Conservation (phyloP, 108 stramenopile species). For the Poteriospumella lacustris region DNA sequence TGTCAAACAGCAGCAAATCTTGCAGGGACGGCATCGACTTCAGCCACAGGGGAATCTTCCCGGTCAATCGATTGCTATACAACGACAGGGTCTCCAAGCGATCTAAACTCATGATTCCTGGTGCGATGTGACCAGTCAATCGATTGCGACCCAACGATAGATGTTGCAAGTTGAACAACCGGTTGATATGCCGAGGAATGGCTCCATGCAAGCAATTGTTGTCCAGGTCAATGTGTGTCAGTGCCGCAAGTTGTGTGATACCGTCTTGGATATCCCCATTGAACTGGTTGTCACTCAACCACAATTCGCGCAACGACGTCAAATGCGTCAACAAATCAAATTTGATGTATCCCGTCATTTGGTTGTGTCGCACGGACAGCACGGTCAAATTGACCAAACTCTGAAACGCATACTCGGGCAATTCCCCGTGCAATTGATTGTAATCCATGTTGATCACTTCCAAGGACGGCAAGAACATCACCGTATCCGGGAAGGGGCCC, state of each 20-base stretch:
- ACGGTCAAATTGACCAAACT: not conserved
- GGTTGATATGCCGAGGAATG: not conserved
- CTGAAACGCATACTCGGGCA: constrained; percentile 10
- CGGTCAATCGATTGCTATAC: not conserved
- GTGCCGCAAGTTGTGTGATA: not conserved
- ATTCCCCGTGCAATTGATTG: not conserved
- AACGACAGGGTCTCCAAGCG: not conserved
- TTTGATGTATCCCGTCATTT: not conserved
- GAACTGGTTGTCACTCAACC: not conserved
- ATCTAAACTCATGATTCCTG: not conserved
- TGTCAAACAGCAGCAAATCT: not conserved
- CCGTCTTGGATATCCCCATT: not conserved
- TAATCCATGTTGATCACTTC: not conserved
- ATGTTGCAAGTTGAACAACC: not conserved
- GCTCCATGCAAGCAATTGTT: not conserved
- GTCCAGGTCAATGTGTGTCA: not conserved
- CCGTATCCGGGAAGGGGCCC: not conserved
- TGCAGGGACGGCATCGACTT: not conserved
- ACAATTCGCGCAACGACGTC: not conserved
- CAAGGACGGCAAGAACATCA: not conserved
- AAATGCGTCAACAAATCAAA: not conserved
- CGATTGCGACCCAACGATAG: not conserved
- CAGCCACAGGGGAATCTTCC: not conserved
- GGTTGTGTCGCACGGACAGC: not conserved
- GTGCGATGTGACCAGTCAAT: not conserved